Conservation (phyloP, 306 rosid genomes). For the Lathyrus sativus region DNA sequence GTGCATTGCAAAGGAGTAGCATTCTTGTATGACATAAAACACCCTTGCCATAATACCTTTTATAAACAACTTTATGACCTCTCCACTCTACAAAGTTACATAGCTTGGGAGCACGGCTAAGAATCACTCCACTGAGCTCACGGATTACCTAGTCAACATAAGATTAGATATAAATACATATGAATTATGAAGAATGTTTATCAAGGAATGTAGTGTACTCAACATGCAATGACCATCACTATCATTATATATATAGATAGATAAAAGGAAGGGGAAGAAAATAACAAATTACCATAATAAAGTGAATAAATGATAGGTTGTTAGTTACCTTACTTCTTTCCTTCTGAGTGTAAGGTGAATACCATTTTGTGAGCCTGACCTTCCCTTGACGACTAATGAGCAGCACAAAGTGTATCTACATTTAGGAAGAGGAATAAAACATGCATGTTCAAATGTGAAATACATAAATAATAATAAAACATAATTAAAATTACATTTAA, state of each 20-base stretch:
- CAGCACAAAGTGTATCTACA: conserved; percentile 86
- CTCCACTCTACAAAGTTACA: conserved; percentile 96
- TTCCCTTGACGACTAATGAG: conserved; percentile 95
- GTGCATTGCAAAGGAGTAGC: conserved; percentile 9
- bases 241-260: not conserved
- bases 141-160: conserved; percentile 56
- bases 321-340: conserved; percentile 76
- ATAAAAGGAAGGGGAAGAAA: not conserved
- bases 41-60: conserved; percentile 54
- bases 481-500: not conserved
- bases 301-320: not conserved
- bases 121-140: conserved; percentile 86
- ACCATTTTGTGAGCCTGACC: conserved; percentile 94
- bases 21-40: conserved; percentile 6
- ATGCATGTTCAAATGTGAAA: conserved; percentile 25
- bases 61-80: conserved; percentile 89
- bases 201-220: conserved; percentile 5
- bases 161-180: conserved; percentile 24
- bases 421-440: conserved; percentile 20
- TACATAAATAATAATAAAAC: not conserved
- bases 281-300: not conserved
- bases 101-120: conserved; percentile 84
- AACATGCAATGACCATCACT: conserved; percentile 10
- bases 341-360: conserved; percentile 89
- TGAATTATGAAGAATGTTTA: not conserved